Evolutionary conservation across 2,329 filamentous ascomycete species (phyloP), one percentile per base, ranked within the genome.

Genomic region (Monosporascus sp.): DNA sequence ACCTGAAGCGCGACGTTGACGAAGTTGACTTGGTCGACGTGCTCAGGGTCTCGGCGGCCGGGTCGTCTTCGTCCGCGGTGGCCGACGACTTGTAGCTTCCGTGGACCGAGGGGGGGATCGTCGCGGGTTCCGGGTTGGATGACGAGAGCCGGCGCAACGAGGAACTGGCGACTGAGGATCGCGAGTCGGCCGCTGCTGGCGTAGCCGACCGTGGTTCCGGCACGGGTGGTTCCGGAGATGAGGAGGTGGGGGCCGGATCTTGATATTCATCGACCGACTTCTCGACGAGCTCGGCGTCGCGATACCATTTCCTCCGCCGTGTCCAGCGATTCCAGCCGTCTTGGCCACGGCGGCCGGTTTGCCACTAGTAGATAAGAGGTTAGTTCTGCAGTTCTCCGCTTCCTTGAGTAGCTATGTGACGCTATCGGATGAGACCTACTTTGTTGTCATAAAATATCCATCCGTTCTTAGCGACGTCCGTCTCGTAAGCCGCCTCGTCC

Each of bases 361-460:
- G 87, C 94, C 94, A 99, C 87, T 95, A 48, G 52, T 22, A 6
- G 20, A 31, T 31, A 8, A 8, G 31, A 52, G 31, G 31, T 35
- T 35, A 35, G 31, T 14, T 35, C 31, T 35, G 9, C 14, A 35
- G 31, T 14, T 14, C 31, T 11, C 31, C 31, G 31, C 27, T 31
- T 35, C 31, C 31, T 35, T 35, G 11, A 14, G 9, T 14, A 14
- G 31, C 9, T 3, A 2, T 35, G 9, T 14, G 31, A 35, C 31
- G 31, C 31, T 9, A 14, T 35, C 31, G 5, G 7, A 35, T 17
- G n/a, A 9, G 48, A 61, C 75, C 56, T 74, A 91, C 90, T 85
- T 96, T 97, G 69, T 93, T 97, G 66, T 99, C 94, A 67, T 97
- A 99, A 70, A 94, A 99, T 38, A 96, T 90, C 94, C 94, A 99